Evolutionary conservation across 805 yeast genomes (phyloP).

Genomic region (Hermanozyma aechmeae): DNA sequence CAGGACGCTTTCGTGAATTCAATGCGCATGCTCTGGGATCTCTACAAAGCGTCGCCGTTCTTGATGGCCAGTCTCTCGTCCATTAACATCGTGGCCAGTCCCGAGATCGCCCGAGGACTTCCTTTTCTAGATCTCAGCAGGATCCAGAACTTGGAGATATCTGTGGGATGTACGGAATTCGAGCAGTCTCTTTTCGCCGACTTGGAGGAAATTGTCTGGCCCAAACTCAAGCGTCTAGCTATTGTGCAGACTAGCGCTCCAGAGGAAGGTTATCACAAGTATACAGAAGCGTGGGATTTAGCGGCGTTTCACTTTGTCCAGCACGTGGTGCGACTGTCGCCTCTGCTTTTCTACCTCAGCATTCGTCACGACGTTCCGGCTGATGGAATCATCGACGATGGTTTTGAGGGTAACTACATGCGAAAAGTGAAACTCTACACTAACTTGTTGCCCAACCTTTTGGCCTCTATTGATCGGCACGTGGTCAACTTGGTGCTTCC

Average conservation of each 20-base stretch:
- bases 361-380: conserved; percentile 52
- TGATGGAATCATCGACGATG: conserved; percentile 41
- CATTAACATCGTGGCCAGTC: conserved; percentile 17
- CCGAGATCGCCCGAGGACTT: conserved; percentile 5
- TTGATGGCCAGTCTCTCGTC: conserved; percentile 8
- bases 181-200: no score
- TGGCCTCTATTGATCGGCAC: conserved; percentile 11
- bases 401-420: conserved; percentile 65
- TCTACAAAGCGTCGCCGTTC: conserved; percentile 6
- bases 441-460: conserved; percentile 34
- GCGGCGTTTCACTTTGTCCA: conserved; percentile 26
- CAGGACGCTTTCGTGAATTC: conserved; percentile 2
- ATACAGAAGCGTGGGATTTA: conserved; percentile 47
- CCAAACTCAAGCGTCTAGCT: conserved; percentile 26
- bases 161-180: conserved; percentile 47
- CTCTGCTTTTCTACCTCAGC: conserved; percentile 30
- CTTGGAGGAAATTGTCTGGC: no score
- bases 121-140: conserved; percentile 11
- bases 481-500: conserved; percentile 46
- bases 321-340: conserved; percentile 13
- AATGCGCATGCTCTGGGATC: conserved; percentile 2
- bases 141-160: conserved; percentile 29
- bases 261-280: conserved; percentile 21
- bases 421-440: conserved; percentile 48
- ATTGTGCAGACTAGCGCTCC: conserved; percentile 23